These are phyloP conservation scores for Xylariales sp. DNA, from an alignment of 2,329 filamentous ascomycete species.

Conservation along the genomic window DNA sequence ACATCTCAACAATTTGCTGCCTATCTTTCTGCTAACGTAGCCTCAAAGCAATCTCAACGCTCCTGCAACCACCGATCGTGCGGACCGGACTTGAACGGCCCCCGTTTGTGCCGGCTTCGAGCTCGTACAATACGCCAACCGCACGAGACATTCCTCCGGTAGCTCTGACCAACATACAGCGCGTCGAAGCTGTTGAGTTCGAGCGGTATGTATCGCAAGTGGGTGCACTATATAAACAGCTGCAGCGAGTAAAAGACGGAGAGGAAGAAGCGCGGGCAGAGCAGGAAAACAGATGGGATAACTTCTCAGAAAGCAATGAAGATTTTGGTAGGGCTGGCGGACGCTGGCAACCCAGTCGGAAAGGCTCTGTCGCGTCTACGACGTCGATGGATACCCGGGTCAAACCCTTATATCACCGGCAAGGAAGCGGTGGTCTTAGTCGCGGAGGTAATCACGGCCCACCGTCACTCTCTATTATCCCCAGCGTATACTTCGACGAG, in stretches of 20 bases:
- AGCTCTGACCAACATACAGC: conserved; percentile 80
- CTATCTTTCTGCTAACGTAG: conserved; percentile 6
- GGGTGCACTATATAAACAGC: conserved; percentile 81
- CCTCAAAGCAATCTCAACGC: conserved; percentile 75
- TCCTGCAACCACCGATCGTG: conserved; percentile 87
- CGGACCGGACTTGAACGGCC: conserved; percentile 82
- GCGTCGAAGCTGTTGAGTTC: conserved; percentile 76
- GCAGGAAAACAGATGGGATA: no score
- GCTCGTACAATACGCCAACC: conserved; percentile 76
- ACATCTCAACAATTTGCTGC: conserved; percentile 12
- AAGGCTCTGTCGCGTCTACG: conserved; percentile 39
- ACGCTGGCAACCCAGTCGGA: conserved; percentile 41
- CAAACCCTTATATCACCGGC: conserved; percentile 33
- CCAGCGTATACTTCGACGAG: conserved; percentile 89
- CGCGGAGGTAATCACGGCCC: conserved; percentile 65
- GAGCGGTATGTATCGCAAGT: conserved; percentile 81
- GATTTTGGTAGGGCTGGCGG: conserved; percentile 31
- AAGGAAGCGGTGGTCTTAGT: conserved; percentile 42
- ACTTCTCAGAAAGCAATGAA: conserved; percentile 35
- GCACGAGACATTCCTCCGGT: conserved; percentile 90
- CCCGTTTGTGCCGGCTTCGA: conserved; percentile 63
- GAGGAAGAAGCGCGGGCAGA: no score
- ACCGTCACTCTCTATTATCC: conserved; percentile 87
- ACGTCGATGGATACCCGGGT: conserved; percentile 50
- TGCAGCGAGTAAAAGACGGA: conserved; percentile 77